Conservation (phyloP, 208 protist genomes). For the Wallacemonas rigidus region DNA sequence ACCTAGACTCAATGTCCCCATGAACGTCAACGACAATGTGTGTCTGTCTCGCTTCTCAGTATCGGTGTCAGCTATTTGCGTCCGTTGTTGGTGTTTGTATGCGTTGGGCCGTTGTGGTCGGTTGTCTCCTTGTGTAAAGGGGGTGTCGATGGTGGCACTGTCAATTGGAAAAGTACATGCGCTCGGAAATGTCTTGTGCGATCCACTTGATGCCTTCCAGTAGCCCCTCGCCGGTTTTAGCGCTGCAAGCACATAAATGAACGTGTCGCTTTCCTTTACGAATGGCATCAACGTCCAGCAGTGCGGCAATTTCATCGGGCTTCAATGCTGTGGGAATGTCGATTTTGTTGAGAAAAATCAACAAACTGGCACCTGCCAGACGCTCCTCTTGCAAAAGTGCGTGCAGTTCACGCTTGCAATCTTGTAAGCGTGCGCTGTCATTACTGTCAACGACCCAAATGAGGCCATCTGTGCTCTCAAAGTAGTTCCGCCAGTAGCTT, state of each 20-base stretch:
- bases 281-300: conserved; percentile 82
- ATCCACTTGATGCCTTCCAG: conserved; percentile 98
- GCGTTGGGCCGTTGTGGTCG: not conserved
- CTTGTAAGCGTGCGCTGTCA: conserved; percentile 87
- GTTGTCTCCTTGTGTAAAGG: not conserved
- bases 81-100: not conserved
- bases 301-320: conserved; percentile 61
- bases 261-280: conserved; percentile 92
- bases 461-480: conserved; percentile 95
- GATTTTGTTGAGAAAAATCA: conserved; percentile 99
- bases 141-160: not conserved
- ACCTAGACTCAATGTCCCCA: too few relatives aligned
- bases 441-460: conserved; percentile 98
- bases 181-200: conserved; percentile 95
- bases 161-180: conserved; percentile 59
- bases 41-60: not conserved
- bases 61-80: not conserved
- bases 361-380: conserved; percentile 97
- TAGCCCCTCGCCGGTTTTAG: conserved; percentile 95
- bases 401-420: conserved; percentile 96
- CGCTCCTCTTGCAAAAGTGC: conserved; percentile 95
- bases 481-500: conserved; percentile 98
- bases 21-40: too few relatives aligned
- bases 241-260: conserved; percentile 95
- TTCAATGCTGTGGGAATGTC: conserved; percentile 93